These are phyloP conservation scores for Flaveria sonorensis DNA, from an alignment of 129 eudicot species.

Conservation along the genomic window DNA sequence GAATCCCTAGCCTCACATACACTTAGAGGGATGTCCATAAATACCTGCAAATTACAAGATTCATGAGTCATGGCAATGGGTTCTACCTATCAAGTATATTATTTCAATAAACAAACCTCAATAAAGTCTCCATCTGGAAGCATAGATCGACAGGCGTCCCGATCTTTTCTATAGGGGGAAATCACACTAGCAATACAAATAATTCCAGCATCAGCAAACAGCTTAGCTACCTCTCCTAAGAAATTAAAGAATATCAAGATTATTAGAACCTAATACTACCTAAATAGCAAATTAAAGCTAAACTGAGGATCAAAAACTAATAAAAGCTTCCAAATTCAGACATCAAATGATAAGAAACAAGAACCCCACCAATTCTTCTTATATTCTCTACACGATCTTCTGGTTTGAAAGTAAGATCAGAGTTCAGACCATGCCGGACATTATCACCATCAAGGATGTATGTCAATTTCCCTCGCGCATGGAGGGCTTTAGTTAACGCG, in stretches of 20 bases:
- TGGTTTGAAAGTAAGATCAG: conserved; percentile 76
- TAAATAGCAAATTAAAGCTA: neutral
- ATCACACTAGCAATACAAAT: conserved; percentile 92
- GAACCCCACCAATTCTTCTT: conserved; percentile 73
- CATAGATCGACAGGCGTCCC: conserved; percentile 81
- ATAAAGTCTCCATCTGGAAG: conserved; percentile 86
- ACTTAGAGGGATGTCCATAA: conserved; percentile 82
- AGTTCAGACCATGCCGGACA: conserved; percentile 88
- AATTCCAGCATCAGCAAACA: conserved; percentile 94
- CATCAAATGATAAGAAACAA: neutral
- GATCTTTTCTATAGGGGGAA: conserved; percentile 91
- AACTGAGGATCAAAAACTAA: neutral
- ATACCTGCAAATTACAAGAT: conserved; percentile 52
- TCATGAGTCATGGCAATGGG: conserved; percentile 10
- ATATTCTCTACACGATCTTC: conserved; percentile 97
- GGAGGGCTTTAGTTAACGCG: conserved; percentile 66
- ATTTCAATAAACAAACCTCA: conserved; percentile 51
- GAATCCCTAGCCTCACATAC: conserved; percentile 96
- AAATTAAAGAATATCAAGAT: neutral
- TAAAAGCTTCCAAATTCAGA: neutral
- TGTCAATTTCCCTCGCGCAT: conserved; percentile 80
- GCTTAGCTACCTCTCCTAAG: conserved; percentile 93
- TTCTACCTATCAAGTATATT: neutral
- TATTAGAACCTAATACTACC: neutral
- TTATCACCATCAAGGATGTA: conserved; percentile 97